Base-by-base conservation (phyloP, 352 stramenopile species). In the Plasmopara viticola region DNA sequence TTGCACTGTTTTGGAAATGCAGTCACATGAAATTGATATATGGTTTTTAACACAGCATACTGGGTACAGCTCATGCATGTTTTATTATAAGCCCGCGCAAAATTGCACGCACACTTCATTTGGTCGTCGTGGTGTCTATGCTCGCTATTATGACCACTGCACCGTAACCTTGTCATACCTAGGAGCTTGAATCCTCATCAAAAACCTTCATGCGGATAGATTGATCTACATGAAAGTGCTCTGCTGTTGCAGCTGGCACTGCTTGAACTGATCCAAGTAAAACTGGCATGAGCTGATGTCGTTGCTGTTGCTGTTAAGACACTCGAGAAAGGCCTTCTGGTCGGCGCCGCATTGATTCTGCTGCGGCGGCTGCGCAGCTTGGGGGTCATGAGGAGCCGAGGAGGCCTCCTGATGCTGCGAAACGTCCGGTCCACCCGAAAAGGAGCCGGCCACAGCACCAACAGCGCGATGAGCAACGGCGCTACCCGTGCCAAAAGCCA, bases 401-500 rank as follows among this genome's bases (percentile, higher is more conserved):
- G 58, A 51, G 31, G 69, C 60, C 58, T 72, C 72, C 25, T 60
- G 65, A n/a, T 70, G 51, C 55, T 72, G 60, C 25, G 76, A 64
- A 8, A 65, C 66, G 28, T 86, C 72, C 49, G 69, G 79, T 46
- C 73, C 53, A 29, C 84, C 75, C 30, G 69, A 67, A 55, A 95
- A 74, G 62, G 79, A 88, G 54, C 69, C 67, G n/a, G 74, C 79
- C 28, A 87, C 83, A 48, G 82, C 83, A 33, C 80, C 78, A n/a
- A 93, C 84, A 5, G 80, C 95, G 46, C 87, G 90, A 68, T 98
- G 95, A 14, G 94, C 96, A 56, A 99, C 97, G 31, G 94, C 92
- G 48, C 85, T 97, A 59, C 96, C 96, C 45, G 92, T 98, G 64
- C 96, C 96, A 68, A 99, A 98, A n/a, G 95, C 95, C 89, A 98